These are phyloP conservation scores for Hymenotorrendiella dingleyae DNA, from an alignment of 2,329 filamentous ascomycete species.

Conservation along the genomic window DNA sequence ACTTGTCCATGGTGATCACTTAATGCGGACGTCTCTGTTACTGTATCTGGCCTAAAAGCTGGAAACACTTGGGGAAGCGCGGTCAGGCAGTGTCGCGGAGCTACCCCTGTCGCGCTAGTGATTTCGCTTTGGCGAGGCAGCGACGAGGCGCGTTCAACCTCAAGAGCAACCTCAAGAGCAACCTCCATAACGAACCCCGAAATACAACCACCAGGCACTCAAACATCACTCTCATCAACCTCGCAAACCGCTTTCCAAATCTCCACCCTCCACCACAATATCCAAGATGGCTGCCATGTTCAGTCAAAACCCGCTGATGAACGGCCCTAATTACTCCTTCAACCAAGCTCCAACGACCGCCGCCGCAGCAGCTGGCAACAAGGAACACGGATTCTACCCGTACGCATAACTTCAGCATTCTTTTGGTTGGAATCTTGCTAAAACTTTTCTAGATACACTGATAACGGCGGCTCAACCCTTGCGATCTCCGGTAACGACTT, in stretches of 20 bases:
- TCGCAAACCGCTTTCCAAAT: background rate
- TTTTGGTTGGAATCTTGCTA: constrained; percentile 4
- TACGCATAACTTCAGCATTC: constrained; percentile 45
- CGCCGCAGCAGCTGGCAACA: constrained; percentile 48
- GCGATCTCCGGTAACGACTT: constrained; percentile 93
- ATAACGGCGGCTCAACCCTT: constrained; percentile 95
- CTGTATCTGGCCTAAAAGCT: too few relatives aligned
- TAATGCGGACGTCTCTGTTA: too few relatives aligned
- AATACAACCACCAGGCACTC: constrained; percentile 5
- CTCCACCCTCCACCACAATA: constrained; percentile 5
- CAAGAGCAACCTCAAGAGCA: constrained; percentile 2
- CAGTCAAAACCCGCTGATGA: constrained; percentile 63
- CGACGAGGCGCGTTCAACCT: constrained; percentile 21
- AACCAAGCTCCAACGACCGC: constrained; percentile 52
- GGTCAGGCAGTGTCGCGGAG: constrained; percentile 3
- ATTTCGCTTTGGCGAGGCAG: constrained; percentile 19
- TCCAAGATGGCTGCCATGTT: constrained; percentile 58
- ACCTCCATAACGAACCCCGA: constrained; percentile 3
- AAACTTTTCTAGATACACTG: constrained; percentile 67
- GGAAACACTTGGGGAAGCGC: background rate
- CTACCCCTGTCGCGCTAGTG: constrained; percentile 29
- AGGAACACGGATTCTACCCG: constrained; percentile 88
- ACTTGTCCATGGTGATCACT: constrained; percentile 19
- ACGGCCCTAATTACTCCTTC: constrained; percentile 65
- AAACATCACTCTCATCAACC: constrained; percentile 1